These are phyloP conservation scores for Eucommia ulmoides DNA, from an alignment of 257 asterid genomes.

Conservation along the genomic window DNA sequence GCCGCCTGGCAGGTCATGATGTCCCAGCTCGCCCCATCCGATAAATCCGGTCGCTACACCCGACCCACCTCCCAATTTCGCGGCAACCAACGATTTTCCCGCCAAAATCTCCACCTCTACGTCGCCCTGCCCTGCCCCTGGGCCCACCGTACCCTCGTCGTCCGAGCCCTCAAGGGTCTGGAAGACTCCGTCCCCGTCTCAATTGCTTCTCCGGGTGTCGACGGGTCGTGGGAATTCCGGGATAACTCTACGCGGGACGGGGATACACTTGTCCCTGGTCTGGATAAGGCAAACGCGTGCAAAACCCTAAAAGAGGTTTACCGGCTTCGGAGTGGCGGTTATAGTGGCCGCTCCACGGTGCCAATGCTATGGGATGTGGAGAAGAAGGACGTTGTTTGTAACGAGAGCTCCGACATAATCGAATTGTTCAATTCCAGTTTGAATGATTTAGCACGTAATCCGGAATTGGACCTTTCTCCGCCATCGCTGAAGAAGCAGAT, in stretches of 20 bases:
- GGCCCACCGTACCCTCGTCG: constrained; percentile 97
- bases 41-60: constrained; percentile 56
- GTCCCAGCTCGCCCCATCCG: constrained; percentile 98
- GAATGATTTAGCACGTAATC: constrained; percentile 38
- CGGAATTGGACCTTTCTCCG: constrained; percentile 68
- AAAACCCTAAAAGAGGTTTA: constrained; percentile 65
- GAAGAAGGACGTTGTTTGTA: constrained; percentile 58
- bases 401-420: constrained; percentile 82
- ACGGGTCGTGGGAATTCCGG: constrained; percentile 75
- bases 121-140: constrained; percentile 95
- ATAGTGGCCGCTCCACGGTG: constrained; percentile 66
- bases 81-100: constrained; percentile 12
- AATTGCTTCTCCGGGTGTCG: constrained; percentile 63
- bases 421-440: constrained; percentile 61
- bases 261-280: constrained; percentile 24
- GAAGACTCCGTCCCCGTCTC: constrained; percentile 54
- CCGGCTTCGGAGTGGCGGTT: constrained; percentile 44
- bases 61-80: constrained; percentile 90
- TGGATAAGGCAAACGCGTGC: constrained; percentile 59
- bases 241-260: constrained; percentile 2
- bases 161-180: constrained; percentile 85
- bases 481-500: constrained; percentile 34
- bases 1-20: constrained; percentile 88
- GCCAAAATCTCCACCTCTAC: constrained; percentile 64
- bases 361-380: constrained; percentile 90